Conservation (phyloP, 2,329 filamentous ascomycete species). For the Phialemonium atrogriseum region DNA sequence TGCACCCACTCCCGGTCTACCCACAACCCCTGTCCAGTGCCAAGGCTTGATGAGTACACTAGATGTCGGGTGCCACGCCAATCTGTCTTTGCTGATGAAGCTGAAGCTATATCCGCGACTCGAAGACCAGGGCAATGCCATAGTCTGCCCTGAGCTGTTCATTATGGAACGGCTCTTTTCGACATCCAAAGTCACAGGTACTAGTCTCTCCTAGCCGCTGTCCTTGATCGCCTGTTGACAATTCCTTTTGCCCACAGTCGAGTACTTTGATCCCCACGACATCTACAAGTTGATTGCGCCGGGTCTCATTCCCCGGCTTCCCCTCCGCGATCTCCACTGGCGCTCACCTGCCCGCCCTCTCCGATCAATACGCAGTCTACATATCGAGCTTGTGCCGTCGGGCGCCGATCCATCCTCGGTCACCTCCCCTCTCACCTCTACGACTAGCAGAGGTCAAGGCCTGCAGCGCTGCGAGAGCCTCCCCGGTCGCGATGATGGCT, state of each 20-base stretch:
- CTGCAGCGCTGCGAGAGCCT: constrained; percentile 20
- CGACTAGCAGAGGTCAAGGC: constrained; percentile 16
- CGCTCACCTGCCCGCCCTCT: constrained; percentile 87
- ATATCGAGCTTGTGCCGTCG: constrained; percentile 75
- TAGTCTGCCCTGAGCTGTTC: constrained; percentile 25
- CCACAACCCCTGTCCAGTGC: too few relatives aligned
- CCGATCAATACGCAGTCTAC: constrained; percentile 86
- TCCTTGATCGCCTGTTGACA: too few relatives aligned
- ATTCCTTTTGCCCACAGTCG: constrained; percentile 48
- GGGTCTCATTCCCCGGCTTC: constrained; percentile 69
- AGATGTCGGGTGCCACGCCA: too few relatives aligned
- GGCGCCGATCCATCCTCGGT: constrained; percentile 35
- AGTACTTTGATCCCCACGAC: constrained; percentile 90
- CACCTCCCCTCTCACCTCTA: constrained; percentile 24
- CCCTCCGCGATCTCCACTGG: constrained; percentile 90
- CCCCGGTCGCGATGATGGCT: constrained; percentile 46
- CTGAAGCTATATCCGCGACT: too few relatives aligned
- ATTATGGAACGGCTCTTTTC: constrained; percentile 60
- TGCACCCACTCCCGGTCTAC: too few relatives aligned
- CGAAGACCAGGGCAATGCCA: constrained; percentile 15
- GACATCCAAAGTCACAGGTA: constrained; percentile 71
- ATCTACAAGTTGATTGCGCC: constrained; percentile 77
- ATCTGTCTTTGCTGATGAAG: too few relatives aligned
- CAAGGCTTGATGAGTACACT: too few relatives aligned
- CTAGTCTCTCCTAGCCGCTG: too few relatives aligned